Evolutionary conservation across 352 stramenopile genomes (phyloP).

Genomic region (Stephanocyclus meneghinianus): DNA sequence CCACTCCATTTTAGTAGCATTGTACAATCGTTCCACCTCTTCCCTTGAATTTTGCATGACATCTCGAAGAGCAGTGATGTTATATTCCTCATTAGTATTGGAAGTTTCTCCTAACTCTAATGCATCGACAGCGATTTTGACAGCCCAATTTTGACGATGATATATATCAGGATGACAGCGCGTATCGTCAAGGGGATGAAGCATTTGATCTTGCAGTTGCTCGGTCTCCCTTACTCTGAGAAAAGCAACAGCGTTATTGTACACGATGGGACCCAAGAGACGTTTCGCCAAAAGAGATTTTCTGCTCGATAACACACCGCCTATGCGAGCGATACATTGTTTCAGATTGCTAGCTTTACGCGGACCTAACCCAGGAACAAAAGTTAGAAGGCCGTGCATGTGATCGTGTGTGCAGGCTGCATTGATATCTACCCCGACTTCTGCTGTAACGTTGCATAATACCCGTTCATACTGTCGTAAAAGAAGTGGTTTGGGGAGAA

Average conservation of each 20-base stretch:
- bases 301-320: constrained; percentile 61
- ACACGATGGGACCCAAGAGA: constrained; percentile 78
- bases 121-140: constrained; percentile 83
- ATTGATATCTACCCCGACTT: constrained; percentile 84
- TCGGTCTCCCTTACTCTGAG: constrained; percentile 76
- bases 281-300: constrained; percentile 72
- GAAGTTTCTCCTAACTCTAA: constrained; percentile 69
- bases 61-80: constrained; percentile 68
- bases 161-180: constrained; percentile 84
- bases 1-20: constrained; percentile 77
- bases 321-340: constrained; percentile 68
- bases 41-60: constrained; percentile 79
- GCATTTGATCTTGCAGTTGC: constrained; percentile 64
- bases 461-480: constrained; percentile 80
- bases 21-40: constrained; percentile 74
- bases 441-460: constrained; percentile 75
- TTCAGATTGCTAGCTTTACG: constrained; percentile 83
- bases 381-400: constrained; percentile 78
- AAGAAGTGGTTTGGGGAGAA: constrained; percentile 77
- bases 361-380: constrained; percentile 85
- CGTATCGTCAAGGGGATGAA: constrained; percentile 84
- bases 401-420: constrained; percentile 73
- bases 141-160: constrained; percentile 75
- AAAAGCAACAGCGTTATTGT: constrained; percentile 84
- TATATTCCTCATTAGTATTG: constrained; percentile 57